These are phyloP conservation scores for Catenaria anguillulae DNA, from an alignment of 371 early-diverging fungal species.

Conservation along the genomic window DNA sequence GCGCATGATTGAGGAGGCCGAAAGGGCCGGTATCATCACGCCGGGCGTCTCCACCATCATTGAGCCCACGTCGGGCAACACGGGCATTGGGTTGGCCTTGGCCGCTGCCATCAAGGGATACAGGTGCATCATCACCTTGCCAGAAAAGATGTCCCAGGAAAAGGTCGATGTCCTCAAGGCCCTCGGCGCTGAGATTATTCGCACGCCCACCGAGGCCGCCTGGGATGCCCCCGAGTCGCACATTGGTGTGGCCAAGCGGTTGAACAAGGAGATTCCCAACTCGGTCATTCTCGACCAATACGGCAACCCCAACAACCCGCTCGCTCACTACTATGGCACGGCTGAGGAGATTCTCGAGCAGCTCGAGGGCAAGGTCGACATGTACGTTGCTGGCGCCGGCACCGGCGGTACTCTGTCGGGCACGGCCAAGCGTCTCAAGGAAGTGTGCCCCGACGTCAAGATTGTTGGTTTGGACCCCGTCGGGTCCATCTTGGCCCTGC, in stretches of 20 bases:
- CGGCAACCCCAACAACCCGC: conserved; percentile 82
- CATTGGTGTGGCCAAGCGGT: conserved; percentile 83
- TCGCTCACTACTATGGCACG: conserved; percentile 89
- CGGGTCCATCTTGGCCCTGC: conserved; percentile 84
- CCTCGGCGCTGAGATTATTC: conserved; percentile 90
- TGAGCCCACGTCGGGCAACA: conserved; percentile 94
- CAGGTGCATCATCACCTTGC: conserved; percentile 86
- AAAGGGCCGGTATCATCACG: conserved; percentile 68
- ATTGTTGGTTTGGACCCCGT: conserved; percentile 87
- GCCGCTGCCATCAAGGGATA: conserved; percentile 94
- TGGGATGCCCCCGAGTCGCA: conserved; percentile 95
- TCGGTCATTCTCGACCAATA: conserved; percentile 94
- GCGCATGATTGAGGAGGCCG: conserved; percentile 90
- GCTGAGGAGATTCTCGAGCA: conserved; percentile 73
- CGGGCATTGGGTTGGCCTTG: conserved; percentile 81
- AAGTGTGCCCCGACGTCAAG: conserved; percentile 67
- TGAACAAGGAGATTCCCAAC: conserved; percentile 83
- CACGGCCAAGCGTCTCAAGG: conserved; percentile 82
- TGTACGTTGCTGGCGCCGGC: conserved; percentile 91
- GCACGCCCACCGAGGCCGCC: conserved; percentile 95
- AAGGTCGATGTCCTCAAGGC: conserved; percentile 85
- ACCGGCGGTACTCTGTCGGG: conserved; percentile 97
- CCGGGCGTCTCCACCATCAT: conserved; percentile 87
- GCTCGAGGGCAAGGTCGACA: conserved; percentile 80
- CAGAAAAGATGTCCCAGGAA: conserved; percentile 93